Base-by-base conservation (phyloP, 352 stramenopile species). In the Phytophthora ohioensis region DNA sequence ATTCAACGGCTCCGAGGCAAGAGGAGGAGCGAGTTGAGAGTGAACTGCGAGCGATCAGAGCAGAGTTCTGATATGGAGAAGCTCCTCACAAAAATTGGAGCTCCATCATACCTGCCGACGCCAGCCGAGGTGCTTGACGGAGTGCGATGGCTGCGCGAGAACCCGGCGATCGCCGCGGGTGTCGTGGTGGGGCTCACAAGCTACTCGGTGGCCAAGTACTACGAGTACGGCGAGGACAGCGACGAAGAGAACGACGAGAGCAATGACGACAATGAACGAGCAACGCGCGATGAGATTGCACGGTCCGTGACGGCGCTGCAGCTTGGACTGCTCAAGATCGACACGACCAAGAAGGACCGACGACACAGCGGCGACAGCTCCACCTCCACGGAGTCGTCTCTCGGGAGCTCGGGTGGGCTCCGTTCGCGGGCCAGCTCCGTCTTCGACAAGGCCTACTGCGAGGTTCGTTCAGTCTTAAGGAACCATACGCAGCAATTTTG, bases 121-220 rank as follows among this genome's bases (percentile, higher is more conserved):
- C 71, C 81, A 4, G 64, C 71, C 3, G 86, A 93, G 72, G 81
- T 93, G 60, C 69, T 88, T 35, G 79, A 85, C 4, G 85, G 81
- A 2, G 79, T 92, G 38, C 73, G 79, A 49, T 93, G 85, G 77
- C 69, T 91, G 49, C 84, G 84, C 21, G 81, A 92, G 48, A 90
- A 93, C 43, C 82, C 86, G 8, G 81, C 75, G 13, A 71, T 93
- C 12, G 86, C 85, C 2, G 82, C 84, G 0, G 83, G 82, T 3
- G 84, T 89, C 60, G 76, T 89, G 27, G 84, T 91, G 21, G 86
- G 84, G 3, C 73, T 91, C 56, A 91, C 86, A 3, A 88, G 82
- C 65, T 86, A 90, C 48, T 90, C 84, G 0, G 74, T 93, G 15
- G 84, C 82, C 36, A 84, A 85, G 51, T 92, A 91, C 75, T 90